These are phyloP conservation scores for Lentinus brumalis DNA, from an alignment of 768 basidiomycete genomes.

Conservation along the genomic window DNA sequence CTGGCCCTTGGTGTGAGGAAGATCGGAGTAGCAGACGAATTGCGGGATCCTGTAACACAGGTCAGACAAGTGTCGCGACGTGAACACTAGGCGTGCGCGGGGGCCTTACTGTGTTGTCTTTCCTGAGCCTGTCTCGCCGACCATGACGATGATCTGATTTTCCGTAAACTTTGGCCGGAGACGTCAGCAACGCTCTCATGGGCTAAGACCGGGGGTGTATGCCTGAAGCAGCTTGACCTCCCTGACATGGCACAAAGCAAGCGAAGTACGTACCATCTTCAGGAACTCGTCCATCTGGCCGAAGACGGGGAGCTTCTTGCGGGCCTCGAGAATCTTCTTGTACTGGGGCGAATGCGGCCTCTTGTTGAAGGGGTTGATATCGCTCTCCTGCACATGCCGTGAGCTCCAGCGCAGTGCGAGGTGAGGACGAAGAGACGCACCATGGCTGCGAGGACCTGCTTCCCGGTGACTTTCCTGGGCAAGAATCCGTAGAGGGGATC, in stretches of 20 bases:
- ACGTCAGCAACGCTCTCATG: conserved; percentile 29
- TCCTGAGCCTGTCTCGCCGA: conserved; percentile 93
- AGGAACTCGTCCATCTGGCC: conserved; percentile 93
- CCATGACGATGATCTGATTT: conserved; percentile 88
- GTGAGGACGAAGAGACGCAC: conserved; percentile 10
- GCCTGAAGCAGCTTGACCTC: conserved; percentile 33
- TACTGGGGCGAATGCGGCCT: conserved; percentile 76
- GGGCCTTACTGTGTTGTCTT: conserved; percentile 88
- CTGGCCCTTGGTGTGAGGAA: conserved; percentile 88
- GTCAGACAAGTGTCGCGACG: conserved; percentile 21
- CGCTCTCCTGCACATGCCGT: conserved; percentile 55
- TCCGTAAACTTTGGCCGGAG: conserved; percentile 54
- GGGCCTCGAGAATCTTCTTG: conserved; percentile 79
- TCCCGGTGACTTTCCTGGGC: conserved; percentile 26
- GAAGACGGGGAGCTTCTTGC: conserved; percentile 91
- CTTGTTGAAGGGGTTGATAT: conserved; percentile 89
- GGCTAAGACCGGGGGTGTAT: conserved; percentile 17
- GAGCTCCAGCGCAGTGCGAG: neutral
- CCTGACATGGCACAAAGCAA: conserved; percentile 17
- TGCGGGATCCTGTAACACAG: conserved; percentile 77
- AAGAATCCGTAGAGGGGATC: conserved; percentile 31
- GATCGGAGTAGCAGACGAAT: conserved; percentile 91
- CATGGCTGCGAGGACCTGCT: conserved; percentile 29
- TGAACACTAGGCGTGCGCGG: neutral
- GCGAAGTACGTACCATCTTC: conserved; percentile 65